phyloP scores from a whole-genome alignment of 2,329 filamentous ascomycete species.

The Claviceps monticola region DNA sequence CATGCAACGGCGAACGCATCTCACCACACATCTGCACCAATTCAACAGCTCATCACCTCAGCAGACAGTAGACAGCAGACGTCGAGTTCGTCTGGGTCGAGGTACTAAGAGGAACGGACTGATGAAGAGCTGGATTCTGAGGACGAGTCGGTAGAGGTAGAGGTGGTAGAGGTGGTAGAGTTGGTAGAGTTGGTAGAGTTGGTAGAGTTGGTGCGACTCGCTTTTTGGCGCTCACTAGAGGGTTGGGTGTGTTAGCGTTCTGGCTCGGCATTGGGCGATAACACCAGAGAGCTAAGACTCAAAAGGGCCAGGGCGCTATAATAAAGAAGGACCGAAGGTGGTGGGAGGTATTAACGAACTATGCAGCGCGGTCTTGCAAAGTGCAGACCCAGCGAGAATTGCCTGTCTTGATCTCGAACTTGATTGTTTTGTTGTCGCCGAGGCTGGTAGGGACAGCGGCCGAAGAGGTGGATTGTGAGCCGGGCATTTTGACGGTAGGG shows the following conservation, averaged over 20 bases:
- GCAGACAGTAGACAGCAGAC: too few species aligned
- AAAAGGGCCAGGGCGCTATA: too few species aligned
- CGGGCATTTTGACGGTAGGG: constrained; percentile 7
- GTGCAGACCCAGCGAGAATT: constrained; percentile 25
- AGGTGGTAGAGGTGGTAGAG: constrained; percentile 23
- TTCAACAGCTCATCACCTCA: neutral
- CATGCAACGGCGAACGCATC: neutral
- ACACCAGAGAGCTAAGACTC: neutral
- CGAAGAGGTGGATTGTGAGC: constrained; percentile 8
- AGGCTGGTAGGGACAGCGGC: constrained; percentile 12
- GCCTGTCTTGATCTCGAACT: constrained; percentile 33
- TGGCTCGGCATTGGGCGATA: constrained; percentile 1
- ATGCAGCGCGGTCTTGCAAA: constrained; percentile 28
- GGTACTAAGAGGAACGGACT: neutral
- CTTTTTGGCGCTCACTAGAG: constrained; percentile 26
- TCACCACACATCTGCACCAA: neutral
- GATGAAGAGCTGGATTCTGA: constrained; percentile 16
- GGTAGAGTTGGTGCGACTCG: constrained; percentile 20
- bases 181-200: constrained; percentile 25
- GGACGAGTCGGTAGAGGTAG: constrained; percentile 22
- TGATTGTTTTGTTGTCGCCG: constrained; percentile 27
- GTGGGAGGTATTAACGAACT: constrained; percentile 21
- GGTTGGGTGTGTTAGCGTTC: constrained; percentile 5
- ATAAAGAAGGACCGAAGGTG: too few species aligned
- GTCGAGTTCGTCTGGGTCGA: neutral